Conservation (phyloP, 2,329 filamentous ascomycete species). For the Exserohilum turcica region DNA sequence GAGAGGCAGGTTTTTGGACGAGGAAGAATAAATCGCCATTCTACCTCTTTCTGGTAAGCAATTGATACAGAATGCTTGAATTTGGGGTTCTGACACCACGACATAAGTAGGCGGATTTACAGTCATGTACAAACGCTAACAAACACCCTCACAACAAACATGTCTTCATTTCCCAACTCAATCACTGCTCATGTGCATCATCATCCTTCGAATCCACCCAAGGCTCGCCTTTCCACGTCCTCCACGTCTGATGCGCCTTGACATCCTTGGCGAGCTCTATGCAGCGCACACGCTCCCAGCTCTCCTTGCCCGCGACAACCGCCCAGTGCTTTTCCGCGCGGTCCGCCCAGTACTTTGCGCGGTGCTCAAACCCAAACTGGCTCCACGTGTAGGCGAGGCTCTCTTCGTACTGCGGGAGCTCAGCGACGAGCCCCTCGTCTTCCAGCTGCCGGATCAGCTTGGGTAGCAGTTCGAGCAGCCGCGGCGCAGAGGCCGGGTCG, state of each 20-base stretch:
- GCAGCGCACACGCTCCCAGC: slow-evolving; percentile 32
- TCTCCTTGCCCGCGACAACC: slow-evolving; percentile 33
- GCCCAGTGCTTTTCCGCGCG: slow-evolving; percentile 33
- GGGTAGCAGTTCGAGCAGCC: slow-evolving; percentile 32
- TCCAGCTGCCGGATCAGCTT: slow-evolving; percentile 33
- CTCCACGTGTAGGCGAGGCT: slow-evolving; percentile 42
- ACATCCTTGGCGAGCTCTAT: slow-evolving; percentile 30
- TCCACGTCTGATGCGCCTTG: slow-evolving; percentile 34
- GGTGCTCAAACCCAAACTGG: slow-evolving; percentile 29
- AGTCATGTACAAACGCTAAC: not conserved
- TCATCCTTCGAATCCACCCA: slow-evolving; percentile 21
- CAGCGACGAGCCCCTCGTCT: slow-evolving; percentile 32
- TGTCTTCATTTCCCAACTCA: not conserved
- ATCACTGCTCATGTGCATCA: slow-evolving; percentile 5
- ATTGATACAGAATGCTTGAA: not conserved
- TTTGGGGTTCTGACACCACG: no score
- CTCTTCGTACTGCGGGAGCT: slow-evolving; percentile 38
- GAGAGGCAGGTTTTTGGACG: slow-evolving; percentile 8
- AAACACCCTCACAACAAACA: not conserved
- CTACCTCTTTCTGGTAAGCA: not conserved
- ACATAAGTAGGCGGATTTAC: no score
- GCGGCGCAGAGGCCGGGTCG: slow-evolving; percentile 19
- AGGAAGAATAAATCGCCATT: not conserved
- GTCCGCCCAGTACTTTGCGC: slow-evolving; percentile 36
- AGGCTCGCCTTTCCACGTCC: slow-evolving; percentile 30